phyloP scores from a whole-genome alignment of 768 basidiomycete species.

The Gautieria morchelliformis region DNA sequence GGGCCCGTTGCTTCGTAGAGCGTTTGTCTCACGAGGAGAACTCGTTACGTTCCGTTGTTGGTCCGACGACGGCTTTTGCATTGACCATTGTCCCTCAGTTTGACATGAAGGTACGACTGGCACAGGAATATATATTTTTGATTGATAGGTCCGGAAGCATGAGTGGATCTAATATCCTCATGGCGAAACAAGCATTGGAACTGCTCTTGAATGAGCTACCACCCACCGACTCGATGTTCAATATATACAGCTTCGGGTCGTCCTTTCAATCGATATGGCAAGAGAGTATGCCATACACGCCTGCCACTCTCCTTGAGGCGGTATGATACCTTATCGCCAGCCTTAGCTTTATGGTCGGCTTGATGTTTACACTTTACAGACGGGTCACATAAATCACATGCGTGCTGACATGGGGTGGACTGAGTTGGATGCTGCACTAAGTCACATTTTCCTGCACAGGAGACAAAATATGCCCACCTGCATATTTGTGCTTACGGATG shows the following conservation, averaged over 20 bases:
- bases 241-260: constrained; percentile 41
- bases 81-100: constrained; percentile 46
- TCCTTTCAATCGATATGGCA: neutral
- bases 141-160: constrained; percentile 54
- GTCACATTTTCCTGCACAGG: constrained; percentile 27
- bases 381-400: constrained; percentile 28
- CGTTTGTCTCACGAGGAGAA: constrained; percentile 18
- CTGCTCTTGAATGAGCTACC: constrained; percentile 39
- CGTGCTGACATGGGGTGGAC: constrained; percentile 41
- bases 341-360: too few relatives aligned
- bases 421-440: constrained; percentile 35
- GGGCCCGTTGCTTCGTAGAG: constrained; percentile 49
- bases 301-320: neutral
- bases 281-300: neutral
- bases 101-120: constrained; percentile 28
- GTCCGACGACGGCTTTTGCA: constrained; percentile 38
- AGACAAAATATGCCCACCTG: constrained; percentile 30
- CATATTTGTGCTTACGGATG: constrained; percentile 53
- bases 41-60: neutral
- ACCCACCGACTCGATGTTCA: constrained; percentile 38
- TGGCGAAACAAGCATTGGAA: constrained; percentile 36
- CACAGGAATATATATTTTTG: constrained; percentile 45
- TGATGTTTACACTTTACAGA: neutral
- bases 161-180: constrained; percentile 28
- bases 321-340: neutral